Conservation (phyloP, 257 asterid species). For the Dorcoceras hygrometricum region DNA sequence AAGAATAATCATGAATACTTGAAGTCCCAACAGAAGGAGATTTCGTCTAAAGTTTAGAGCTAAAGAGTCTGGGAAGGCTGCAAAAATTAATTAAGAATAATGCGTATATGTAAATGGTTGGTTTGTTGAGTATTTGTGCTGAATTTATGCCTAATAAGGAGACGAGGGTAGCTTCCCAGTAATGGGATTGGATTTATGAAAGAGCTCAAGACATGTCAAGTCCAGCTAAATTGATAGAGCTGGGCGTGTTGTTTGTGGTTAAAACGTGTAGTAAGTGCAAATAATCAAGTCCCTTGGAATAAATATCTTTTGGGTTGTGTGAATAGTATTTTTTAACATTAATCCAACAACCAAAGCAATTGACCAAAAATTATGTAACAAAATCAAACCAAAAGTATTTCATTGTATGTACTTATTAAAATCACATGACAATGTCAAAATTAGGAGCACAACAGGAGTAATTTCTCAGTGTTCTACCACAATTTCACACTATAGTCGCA, state of each 20-base stretch:
- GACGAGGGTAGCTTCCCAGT: too few relatives aligned
- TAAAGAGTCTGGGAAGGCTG: slow-evolving; percentile 10
- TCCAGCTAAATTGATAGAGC: neutral
- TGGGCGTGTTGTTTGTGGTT: too few relatives aligned
- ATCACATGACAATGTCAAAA: neutral
- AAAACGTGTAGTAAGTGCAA: too few relatives aligned
- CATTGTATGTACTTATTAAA: neutral
- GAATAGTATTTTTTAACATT: too few relatives aligned
- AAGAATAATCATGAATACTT: slow-evolving; percentile 49
- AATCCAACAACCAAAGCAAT: neutral
- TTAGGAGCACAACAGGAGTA: neutral
- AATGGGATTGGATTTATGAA: too few relatives aligned
- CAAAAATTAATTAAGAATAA: slow-evolving; percentile 13
- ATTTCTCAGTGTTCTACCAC: slow-evolving; percentile 44
- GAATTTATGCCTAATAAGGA: too few relatives aligned
- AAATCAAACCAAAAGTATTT: slow-evolving; percentile 17
- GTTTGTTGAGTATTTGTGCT: slow-evolving; percentile 2
- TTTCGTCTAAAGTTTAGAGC: slow-evolving; percentile 11
- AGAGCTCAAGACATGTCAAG: too few relatives aligned
- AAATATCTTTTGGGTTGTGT: too few relatives aligned
- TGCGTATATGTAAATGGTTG: slow-evolving; percentile 2
- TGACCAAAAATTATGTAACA: neutral
- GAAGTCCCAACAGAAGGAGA: slow-evolving; percentile 28
- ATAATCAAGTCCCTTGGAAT: too few relatives aligned
- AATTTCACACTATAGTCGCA: slow-evolving; percentile 63